Evolutionary conservation across 257 asterid genomes (phyloP), one percentile per base, ranked within the genome.

Genomic region (Solanum bukasovii): DNA sequence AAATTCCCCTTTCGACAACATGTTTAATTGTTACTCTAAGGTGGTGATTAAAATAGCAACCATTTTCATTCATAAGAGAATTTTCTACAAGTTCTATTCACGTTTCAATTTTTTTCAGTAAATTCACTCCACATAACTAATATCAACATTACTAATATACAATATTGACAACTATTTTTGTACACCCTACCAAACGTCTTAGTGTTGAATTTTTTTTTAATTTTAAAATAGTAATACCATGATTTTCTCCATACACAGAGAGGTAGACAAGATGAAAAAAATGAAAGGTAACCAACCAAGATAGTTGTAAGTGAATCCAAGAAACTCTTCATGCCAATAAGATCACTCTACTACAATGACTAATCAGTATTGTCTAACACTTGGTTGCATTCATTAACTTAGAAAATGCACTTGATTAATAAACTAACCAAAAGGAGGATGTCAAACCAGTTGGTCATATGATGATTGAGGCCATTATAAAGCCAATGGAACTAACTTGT

Each of bases 401-500:
- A 46, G 9, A 63, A 81, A 46, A 49, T 27, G 46, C 40, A 81
- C 67, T 14, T 44, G 40, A 79, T 27, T 4, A 79, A 27, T 27
- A 44, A 79, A 79, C 85, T 44, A 81, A 29, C 84, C 37, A 42
- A 42, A 74, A 89, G 65, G 73, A 59, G 85, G 85, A 81, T 81
- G 27, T 16, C 27, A 29, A 81, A 14, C n/a, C 65, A 91, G 86
- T 89, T 90, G 89, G 93, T 84, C 91, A 91, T 92, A 90, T 92
- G 92, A 91, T 61, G 88, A 81, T 90, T 5, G 75, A 91, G 86
- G 89, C 87, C 88, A 88, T 86, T 90, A 92, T 88, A 91, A 90
- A 91, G 89, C 92, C 93, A 90, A 90, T 67, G 74, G 90, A 88
- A 81, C 86, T 88, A 84, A 65, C 86, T 88, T 87, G 84, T 88